These are phyloP conservation scores for Coemansia biformis DNA, from an alignment of 192 early-diverging fungal genomes.

Conservation along the genomic window DNA sequence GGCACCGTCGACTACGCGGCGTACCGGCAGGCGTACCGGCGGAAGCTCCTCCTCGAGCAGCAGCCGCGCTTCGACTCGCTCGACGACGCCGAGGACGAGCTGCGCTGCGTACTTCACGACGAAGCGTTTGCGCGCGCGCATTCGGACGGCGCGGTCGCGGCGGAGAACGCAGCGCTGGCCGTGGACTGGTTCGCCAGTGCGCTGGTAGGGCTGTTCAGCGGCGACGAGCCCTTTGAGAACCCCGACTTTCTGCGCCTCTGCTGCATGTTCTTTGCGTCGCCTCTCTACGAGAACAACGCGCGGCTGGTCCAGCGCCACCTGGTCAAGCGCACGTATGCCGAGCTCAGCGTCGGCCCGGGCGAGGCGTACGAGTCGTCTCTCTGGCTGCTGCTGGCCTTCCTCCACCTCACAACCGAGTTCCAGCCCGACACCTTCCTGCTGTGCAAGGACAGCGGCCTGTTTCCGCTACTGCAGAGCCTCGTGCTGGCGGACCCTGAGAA, in stretches of 20 bases:
- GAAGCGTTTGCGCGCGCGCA: constrained; percentile 15
- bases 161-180: constrained; percentile 44
- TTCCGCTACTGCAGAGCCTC: constrained; percentile 38
- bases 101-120: constrained; percentile 40
- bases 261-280: constrained; percentile 50
- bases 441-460: constrained; percentile 44
- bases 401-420: constrained; percentile 44
- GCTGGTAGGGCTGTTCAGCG: constrained; percentile 33
- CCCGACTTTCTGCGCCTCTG: constrained; percentile 40
- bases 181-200: constrained; percentile 46
- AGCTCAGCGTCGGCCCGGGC: constrained; percentile 21
- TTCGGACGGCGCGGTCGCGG: constrained; percentile 12
- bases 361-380: constrained; percentile 20
- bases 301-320: constrained; percentile 46
- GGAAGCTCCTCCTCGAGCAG: constrained; percentile 24
- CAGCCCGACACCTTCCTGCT: constrained; percentile 35
- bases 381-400: constrained; percentile 42
- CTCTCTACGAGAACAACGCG: constrained; percentile 46
- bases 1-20: constrained; percentile 41
- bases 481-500: constrained; percentile 16
- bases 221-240: constrained; percentile 48
- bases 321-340: constrained; percentile 44
- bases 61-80: constrained; percentile 43
- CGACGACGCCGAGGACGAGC: constrained; percentile 37
- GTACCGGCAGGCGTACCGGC: constrained; percentile 27